phyloP scores from a whole-genome alignment of 2,329 filamentous ascomycete genomes.

The Phialocephala subalpina region DNA sequence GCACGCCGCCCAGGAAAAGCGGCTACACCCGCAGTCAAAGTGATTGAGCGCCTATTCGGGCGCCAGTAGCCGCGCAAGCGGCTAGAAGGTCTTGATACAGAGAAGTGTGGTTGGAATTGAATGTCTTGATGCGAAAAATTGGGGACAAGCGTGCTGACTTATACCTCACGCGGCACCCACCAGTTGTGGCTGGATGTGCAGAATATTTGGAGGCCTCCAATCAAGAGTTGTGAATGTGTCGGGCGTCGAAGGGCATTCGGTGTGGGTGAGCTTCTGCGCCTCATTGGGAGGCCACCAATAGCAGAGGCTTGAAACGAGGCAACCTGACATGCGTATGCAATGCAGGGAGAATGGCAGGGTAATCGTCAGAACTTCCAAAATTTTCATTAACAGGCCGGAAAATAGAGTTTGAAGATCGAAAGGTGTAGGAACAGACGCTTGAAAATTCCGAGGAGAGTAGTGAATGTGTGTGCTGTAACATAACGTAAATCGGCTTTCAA shows the following conservation, averaged over 20 bases:
- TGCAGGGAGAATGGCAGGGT: not conserved
- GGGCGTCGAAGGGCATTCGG: not conserved
- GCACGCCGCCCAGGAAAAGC: conserved; percentile 26
- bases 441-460: no score
- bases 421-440: no score
- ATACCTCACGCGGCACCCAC: not conserved
- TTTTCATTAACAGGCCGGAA: no score
- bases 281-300: conserved; percentile 11
- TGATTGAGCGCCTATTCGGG: conserved; percentile 23
- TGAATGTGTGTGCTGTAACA: no score
- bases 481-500: no score
- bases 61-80: conserved; percentile 22
- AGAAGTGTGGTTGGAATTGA: not conserved
- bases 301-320: not conserved
- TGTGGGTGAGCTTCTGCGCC: not conserved
- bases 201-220: conserved; percentile 13
- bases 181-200: not conserved
- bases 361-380: no score
- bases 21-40: conserved; percentile 25
- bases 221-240: not conserved
- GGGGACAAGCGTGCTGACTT: conserved; percentile 12
- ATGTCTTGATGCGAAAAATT: not conserved
- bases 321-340: not conserved
- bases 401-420: not conserved
- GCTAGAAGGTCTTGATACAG: conserved; percentile 10